A percentile compares a stretch with the other conserved stretches of the same genome.
Conservation (phyloP, 192 early-diverging fungal genomes). For the Entomortierella beljakovae region DNA sequence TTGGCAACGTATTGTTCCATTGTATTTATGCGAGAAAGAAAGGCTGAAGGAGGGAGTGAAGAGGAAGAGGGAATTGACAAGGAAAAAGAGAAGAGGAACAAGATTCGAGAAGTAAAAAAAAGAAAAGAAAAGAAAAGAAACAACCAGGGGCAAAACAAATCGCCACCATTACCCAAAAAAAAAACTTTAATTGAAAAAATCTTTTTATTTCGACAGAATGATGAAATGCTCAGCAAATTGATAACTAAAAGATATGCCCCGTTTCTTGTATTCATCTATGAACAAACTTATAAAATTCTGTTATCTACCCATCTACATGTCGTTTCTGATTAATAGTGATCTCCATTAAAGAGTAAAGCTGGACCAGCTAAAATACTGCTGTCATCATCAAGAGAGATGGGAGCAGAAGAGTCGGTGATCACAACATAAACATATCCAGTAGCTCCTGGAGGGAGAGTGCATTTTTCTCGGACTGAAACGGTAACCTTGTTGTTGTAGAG, state of each 20-base stretch:
- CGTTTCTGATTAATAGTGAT: conserved; percentile 15
- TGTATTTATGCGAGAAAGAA: conserved; percentile 3
- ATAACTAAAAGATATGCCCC: too few relatives aligned
- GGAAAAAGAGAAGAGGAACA: conserved; percentile 1
- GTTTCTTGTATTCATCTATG: too few relatives aligned
- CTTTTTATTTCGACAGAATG: too few relatives aligned
- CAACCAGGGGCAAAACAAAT: too few relatives aligned
- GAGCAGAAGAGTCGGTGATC: conserved; percentile 16
- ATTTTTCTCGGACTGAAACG: neutral
- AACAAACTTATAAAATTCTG: too few relatives aligned
- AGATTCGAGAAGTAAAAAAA: too few relatives aligned
- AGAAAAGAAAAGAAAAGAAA: too few relatives aligned
- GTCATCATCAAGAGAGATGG: conserved; percentile 17
- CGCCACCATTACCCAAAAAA: too few relatives aligned
- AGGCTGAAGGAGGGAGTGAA: too few relatives aligned
- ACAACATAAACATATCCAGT: conserved; percentile 24
- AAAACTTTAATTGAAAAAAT: too few relatives aligned
- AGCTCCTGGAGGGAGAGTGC: conserved; percentile 3
- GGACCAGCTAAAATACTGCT: conserved; percentile 24
- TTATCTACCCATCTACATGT: too few relatives aligned
- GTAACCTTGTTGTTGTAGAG: conserved; percentile 18
- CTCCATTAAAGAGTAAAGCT: conserved; percentile 22
- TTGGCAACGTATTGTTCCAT: conserved; percentile 68
- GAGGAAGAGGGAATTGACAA: conserved; percentile 1
- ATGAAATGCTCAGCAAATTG: too few relatives aligned